A percentile compares a stretch with the other conserved stretches of the same genome.
Evolutionary conservation across 495 filamentous ascomycete genomes (phyloP).

Genomic region (Lasiosphaeria miniovina): DNA sequence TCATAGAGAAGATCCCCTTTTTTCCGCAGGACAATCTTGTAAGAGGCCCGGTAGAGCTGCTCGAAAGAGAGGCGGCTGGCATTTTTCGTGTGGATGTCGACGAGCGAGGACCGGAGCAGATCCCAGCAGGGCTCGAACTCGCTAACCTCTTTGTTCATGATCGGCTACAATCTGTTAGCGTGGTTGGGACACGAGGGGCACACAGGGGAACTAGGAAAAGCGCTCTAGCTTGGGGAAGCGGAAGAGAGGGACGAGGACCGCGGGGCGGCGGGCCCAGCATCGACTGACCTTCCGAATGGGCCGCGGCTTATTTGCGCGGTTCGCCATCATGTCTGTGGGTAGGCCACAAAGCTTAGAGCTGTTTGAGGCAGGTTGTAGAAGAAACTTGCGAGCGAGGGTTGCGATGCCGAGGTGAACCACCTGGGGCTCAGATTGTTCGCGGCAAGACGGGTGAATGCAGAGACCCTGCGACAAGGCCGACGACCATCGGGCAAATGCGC

Average conservation of each 20-base stretch:
- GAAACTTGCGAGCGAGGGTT: no score
- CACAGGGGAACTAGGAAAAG: not conserved
- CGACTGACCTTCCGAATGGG: constrained; percentile 25
- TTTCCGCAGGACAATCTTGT: constrained; percentile 88
- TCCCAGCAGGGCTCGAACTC: constrained; percentile 85
- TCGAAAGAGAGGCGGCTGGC: constrained; percentile 90
- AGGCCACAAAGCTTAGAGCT: no score
- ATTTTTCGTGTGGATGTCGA: constrained; percentile 88
- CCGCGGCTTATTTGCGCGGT: constrained; percentile 23
- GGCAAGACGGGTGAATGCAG: no score
- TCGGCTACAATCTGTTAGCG: constrained; percentile 21
- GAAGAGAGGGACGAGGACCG: not conserved
- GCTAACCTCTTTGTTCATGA: constrained; percentile 26
- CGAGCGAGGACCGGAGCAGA: constrained; percentile 66
- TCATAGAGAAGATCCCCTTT: constrained; percentile 82
- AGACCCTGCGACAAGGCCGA: no score
- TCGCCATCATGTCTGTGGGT: constrained; percentile 20
- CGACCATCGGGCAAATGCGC: no score
- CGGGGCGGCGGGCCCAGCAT: not conserved
- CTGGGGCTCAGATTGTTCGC: no score
- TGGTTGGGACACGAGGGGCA: not conserved
- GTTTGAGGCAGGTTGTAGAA: no score
- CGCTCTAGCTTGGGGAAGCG: not conserved
- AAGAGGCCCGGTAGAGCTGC: constrained; percentile 91
- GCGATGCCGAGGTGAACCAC: no score